Evolutionary conservation across 129 eudicot genomes (phyloP), one percentile per base, ranked within the genome.

Genomic region (Artemisia tridentata): DNA sequence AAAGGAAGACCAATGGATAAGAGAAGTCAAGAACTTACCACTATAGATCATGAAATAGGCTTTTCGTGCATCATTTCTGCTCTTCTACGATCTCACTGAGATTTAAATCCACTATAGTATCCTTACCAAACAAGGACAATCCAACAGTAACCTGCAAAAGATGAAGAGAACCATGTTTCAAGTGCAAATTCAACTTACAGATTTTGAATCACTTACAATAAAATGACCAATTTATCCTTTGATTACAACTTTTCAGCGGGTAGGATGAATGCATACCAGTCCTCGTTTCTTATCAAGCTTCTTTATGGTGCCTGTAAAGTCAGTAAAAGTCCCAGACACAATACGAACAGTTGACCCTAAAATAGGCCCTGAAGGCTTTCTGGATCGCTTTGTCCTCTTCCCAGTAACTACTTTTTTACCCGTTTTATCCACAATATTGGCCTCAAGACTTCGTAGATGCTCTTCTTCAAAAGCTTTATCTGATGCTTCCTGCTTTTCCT

Each of bases 41-140:
- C 52, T 55, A 48, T 50, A 63, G 58, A 55, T 45, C 72, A 66
- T 70, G 31, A 62, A 61, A 48, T 23, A 23, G 2, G 43, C 10
- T 13, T 20, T 23, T 8, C 15, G 46, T 19, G 63, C 65, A 79
- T 85, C 80, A 88, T 16, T 72, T 55, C 14, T 78, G 74, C 67
- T 77, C 85, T 18, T 77, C 78, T 45, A 73, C 78, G 76, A 92
- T 78, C 53, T 89, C 86, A 29, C 51, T 68, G 75, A 82, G 77
- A 72, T 79, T 76, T 74, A 92, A 66, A 69, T 89, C 96, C 13
- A 89, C 90, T 68, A 89, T 64, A 52, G 92, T 92, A 72, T 89
- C 95, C 88, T 90, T 90, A 46, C 95, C 96, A 59, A 95, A 88
- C 57, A 95, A 65, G 0, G 96, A 77, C 75, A 95, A 86, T n/a